Conservation (phyloP, 2,329 filamentous ascomycete species). For the Sclerotinia minor region DNA sequence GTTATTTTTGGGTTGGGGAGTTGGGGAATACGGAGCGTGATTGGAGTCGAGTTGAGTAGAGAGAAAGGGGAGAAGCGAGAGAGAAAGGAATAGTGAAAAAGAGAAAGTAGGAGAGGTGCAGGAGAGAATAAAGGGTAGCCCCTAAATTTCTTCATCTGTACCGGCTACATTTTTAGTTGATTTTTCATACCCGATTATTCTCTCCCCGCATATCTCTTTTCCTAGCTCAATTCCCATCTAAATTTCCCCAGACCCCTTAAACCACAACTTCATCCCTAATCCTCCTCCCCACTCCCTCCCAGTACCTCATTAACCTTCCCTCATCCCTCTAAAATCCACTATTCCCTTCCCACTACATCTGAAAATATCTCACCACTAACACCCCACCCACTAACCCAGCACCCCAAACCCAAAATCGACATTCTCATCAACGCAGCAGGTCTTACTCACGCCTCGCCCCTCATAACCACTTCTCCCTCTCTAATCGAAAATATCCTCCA, state of each 20-base stretch:
- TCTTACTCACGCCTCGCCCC: conserved; percentile 62
- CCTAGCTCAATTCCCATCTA: neutral
- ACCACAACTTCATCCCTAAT: no score
- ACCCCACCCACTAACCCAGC: neutral
- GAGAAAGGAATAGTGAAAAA: no score
- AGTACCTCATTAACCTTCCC: neutral
- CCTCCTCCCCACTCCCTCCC: neutral
- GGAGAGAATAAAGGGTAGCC: neutral
- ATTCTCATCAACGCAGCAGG: conserved; percentile 82
- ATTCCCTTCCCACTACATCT: neutral
- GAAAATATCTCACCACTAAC: neutral
- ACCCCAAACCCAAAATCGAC: conserved; percentile 42
- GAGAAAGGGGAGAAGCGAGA: neutral
- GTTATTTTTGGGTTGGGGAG: neutral
- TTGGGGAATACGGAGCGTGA: neutral
- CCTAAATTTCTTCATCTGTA: neutral
- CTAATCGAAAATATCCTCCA: conserved; percentile 60
- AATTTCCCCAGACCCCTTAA: no score
- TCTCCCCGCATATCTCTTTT: neutral
- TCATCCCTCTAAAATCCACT: no score
- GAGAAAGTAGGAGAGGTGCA: neutral
- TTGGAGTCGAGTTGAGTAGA: no score
- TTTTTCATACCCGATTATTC: no score
- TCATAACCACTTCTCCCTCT: conserved; percentile 54
- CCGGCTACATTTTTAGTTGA: no score